Evolutionary conservation across 2,329 filamentous ascomycete genomes (phyloP).

Genomic region (Talaromyces sp.): DNA sequence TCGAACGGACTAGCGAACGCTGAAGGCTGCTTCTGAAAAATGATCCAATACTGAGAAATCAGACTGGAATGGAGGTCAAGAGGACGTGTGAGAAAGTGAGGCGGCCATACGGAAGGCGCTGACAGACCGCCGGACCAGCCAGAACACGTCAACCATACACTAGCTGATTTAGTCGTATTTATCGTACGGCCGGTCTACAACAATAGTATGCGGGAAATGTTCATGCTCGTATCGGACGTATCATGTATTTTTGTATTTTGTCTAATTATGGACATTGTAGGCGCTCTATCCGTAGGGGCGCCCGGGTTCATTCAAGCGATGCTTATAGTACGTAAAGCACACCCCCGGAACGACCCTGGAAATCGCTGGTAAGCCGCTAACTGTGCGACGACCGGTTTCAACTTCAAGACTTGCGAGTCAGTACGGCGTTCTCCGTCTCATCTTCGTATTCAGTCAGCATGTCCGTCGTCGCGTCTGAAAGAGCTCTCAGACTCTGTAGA

Average conservation of each 20-base stretch:
- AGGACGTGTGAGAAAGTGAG: conserved; percentile 30
- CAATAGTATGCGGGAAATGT: not conserved
- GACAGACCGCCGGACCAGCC: conserved; percentile 26
- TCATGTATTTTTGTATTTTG: not conserved
- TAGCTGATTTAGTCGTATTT: not conserved
- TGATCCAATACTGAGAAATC: not conserved
- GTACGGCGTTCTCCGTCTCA: too few species aligned
- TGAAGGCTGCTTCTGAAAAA: not conserved
- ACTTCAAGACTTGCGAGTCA: not conserved
- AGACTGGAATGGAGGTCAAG: not conserved
- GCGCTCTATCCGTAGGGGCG: not conserved
- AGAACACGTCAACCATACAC: not conserved
- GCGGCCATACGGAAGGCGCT: conserved; percentile 38
- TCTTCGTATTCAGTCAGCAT: not conserved
- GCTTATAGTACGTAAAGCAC: not conserved
- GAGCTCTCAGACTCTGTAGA: not conserved
- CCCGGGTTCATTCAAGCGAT: not conserved
- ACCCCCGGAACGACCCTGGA: not conserved
- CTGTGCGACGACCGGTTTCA: not conserved
- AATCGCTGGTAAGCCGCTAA: not conserved
- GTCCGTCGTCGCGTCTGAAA: not conserved
- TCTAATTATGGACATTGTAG: not conserved
- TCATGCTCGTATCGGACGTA: not conserved
- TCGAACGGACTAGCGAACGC: not conserved
- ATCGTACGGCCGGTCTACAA: not conserved